A percentile compares a stretch with the other conserved stretches of the same genome.
Conservation (phyloP, 2,329 filamentous ascomycete genomes). For the Diplodia sapinea region DNA sequence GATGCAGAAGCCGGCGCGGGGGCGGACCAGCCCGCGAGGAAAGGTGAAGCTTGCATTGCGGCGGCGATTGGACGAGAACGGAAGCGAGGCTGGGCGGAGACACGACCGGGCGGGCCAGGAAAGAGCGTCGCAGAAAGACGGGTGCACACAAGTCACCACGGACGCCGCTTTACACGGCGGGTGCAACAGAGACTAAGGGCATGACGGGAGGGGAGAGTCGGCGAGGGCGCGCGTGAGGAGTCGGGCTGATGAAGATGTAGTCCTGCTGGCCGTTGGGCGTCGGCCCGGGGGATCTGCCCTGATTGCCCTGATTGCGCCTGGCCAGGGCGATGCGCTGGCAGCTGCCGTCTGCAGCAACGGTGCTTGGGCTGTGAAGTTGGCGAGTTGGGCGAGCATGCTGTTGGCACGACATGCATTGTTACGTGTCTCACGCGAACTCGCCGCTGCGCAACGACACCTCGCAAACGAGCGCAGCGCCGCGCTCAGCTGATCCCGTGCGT, state of each 20-base stretch:
- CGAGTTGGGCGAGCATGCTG: constrained; percentile 49
- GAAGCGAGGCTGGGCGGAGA: constrained; percentile 12
- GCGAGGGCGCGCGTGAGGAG: constrained; percentile 14
- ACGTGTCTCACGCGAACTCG: constrained; percentile 30
- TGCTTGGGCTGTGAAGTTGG: constrained; percentile 42
- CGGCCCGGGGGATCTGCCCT: not conserved
- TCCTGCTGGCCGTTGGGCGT: constrained; percentile 30
- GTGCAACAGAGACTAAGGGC: not conserved
- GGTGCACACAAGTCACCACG: not conserved
- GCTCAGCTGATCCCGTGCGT: constrained; percentile 19
- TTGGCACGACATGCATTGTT: constrained; percentile 40
- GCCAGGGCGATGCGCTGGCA: constrained; percentile 47
- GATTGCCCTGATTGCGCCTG: not conserved
- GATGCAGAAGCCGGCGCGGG: not conserved
- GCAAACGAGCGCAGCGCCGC: constrained; percentile 6
- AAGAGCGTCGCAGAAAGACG: not conserved
- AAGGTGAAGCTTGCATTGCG: constrained; percentile 27
- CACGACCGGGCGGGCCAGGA: constrained; percentile 6
- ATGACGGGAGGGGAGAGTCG: not conserved
- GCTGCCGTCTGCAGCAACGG: constrained; percentile 45
- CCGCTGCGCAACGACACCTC: not conserved
- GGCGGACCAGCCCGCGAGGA: constrained; percentile 21
- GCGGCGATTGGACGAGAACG: constrained; percentile 7
- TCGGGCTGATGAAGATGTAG: constrained; percentile 11
- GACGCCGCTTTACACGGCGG: constrained; percentile 14